phyloP scores from a whole-genome alignment of 2,329 filamentous ascomycete species.

The Fusarium tupiense region DNA sequence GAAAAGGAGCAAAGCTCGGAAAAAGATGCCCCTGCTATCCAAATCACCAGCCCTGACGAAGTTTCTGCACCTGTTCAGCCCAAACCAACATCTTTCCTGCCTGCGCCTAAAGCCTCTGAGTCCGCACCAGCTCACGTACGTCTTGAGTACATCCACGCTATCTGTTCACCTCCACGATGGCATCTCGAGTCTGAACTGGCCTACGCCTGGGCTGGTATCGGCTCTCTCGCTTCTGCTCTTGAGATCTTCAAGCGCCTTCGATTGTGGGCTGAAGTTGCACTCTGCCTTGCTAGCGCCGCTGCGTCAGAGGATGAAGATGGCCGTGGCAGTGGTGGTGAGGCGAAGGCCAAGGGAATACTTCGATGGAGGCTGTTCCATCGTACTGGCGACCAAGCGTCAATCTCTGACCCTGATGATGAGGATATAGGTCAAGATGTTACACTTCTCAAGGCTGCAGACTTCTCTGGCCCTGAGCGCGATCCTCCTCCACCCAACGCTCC shows the following conservation, averaged over 20 bases:
- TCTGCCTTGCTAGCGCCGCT: conserved; percentile 78
- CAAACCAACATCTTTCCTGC: conserved; percentile 81
- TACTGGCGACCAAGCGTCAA: conserved; percentile 51
- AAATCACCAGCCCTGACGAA: conserved; percentile 53
- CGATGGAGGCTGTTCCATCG: conserved; percentile 81
- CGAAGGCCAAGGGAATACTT: conserved; percentile 81
- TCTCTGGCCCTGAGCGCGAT: conserved; percentile 69
- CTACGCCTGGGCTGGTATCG: conserved; percentile 88
- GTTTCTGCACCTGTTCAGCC: conserved; percentile 32
- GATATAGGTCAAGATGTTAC: conserved; percentile 62
- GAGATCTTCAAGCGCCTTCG: conserved; percentile 95
- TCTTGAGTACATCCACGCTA: conserved; percentile 82
- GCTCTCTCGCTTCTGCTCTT: conserved; percentile 86
- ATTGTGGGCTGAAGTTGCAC: conserved; percentile 93
- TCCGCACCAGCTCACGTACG: conserved; percentile 81
- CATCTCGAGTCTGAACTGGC: conserved; percentile 94
- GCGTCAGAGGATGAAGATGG: conserved; percentile 67
- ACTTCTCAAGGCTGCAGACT: conserved; percentile 63
- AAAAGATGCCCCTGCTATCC: conserved; percentile 56
- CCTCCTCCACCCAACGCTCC: conserved; percentile 85
- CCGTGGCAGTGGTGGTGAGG: conserved; percentile 71
- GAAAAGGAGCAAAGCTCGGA: conserved; percentile 40
- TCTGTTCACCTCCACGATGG: conserved; percentile 89
- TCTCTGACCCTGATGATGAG: conserved; percentile 59
- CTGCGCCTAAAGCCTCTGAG: conserved; percentile 77